Evolutionary conservation across 345 rosid genomes (phyloP).

Genomic region (Arabidopsis suecica): DNA sequence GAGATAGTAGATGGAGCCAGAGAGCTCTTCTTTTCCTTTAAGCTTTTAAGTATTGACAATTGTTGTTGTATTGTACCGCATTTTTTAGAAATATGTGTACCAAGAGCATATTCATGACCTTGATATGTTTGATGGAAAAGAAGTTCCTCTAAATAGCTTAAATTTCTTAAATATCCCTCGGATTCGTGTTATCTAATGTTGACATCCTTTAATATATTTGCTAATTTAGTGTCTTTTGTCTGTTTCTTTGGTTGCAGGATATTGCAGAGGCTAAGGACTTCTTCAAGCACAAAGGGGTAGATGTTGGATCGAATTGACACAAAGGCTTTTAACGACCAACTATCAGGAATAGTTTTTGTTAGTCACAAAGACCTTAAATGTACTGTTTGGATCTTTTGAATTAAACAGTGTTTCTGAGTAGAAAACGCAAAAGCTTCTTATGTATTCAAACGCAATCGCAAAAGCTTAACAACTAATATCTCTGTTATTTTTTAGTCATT

Average conservation of each 20-base stretch:
- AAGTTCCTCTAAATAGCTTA: too few relatives aligned
- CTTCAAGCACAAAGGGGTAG: conserved; percentile 69
- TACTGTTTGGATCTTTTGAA: not conserved
- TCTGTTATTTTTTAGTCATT: not conserved
- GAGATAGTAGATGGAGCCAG: not conserved
- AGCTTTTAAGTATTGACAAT: not conserved
- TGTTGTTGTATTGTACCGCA: not conserved
- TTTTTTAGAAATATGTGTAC: not conserved
- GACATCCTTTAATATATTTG: not conserved
- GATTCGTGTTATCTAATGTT: not conserved
- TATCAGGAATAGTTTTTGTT: conserved; percentile 6
- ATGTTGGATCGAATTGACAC: conserved; percentile 59
- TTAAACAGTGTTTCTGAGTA: not conserved
- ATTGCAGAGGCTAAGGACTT: conserved; percentile 78
- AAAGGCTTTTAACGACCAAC: not conserved
- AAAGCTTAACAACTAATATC: not conserved
- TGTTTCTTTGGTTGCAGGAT: conserved; percentile 54
- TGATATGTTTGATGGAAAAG: conserved; percentile 47
- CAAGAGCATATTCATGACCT: conserved; percentile 4
- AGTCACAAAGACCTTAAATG: not conserved
- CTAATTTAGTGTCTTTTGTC: not conserved
- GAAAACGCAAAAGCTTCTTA: conserved; percentile 2
- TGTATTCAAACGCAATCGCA: not conserved
- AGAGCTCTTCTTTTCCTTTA: not conserved
- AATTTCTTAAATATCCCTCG: too few relatives aligned